A percentile compares a stretch with the other conserved stretches of the same genome.
phyloP scores from a whole-genome alignment of 371 early-diverging fungal species.

The Blyttiomyces sp. region DNA sequence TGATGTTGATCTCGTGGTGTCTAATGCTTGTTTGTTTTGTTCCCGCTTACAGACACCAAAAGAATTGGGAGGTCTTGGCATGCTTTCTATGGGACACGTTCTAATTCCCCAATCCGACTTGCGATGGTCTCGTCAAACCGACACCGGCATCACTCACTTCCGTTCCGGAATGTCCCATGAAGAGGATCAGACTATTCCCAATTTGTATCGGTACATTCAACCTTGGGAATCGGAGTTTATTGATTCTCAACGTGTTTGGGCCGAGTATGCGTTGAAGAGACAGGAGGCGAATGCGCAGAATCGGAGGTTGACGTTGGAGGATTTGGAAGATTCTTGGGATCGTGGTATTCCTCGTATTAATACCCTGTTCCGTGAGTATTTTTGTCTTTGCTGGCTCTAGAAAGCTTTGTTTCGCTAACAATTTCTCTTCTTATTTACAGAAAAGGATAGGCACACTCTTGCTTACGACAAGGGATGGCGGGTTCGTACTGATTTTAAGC shows the following conservation, averaged over 20 bases:
- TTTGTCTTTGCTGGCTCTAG: slow-evolving; percentile 8
- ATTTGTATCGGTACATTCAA: slow-evolving; percentile 94
- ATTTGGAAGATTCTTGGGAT: slow-evolving; percentile 97
- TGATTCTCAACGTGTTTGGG: slow-evolving; percentile 98
- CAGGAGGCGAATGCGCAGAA: slow-evolving; percentile 96
- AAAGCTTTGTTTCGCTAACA: not conserved
- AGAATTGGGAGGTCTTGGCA: slow-evolving; percentile 98
- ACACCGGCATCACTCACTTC: slow-evolving; percentile 96
- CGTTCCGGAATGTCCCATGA: slow-evolving; percentile 98
- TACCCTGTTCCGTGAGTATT: slow-evolving; percentile 65
- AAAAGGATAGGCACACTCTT: slow-evolving; percentile 93
- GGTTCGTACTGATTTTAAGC: slow-evolving; percentile 95
- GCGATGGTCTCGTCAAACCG: slow-evolving; percentile 96
- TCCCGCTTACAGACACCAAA: slow-evolving; percentile 59
- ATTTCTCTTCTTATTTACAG: not conserved
- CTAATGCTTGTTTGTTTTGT: not conserved
- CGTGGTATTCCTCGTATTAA: slow-evolving; percentile 99
- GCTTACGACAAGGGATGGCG: slow-evolving; percentile 99
- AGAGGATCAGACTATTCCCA: slow-evolving; percentile 95
- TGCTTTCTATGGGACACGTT: slow-evolving; percentile 98
- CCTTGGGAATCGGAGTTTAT: slow-evolving; percentile 98
- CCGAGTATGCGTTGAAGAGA: slow-evolving; percentile 96
- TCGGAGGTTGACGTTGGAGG: slow-evolving; percentile 91
- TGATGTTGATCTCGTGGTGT: slow-evolving; percentile 18
- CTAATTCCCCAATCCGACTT: slow-evolving; percentile 95